These are phyloP conservation scores for Plenodomus biglobosus DNA, from an alignment of 2,329 filamentous ascomycete genomes.

Conservation along the genomic window DNA sequence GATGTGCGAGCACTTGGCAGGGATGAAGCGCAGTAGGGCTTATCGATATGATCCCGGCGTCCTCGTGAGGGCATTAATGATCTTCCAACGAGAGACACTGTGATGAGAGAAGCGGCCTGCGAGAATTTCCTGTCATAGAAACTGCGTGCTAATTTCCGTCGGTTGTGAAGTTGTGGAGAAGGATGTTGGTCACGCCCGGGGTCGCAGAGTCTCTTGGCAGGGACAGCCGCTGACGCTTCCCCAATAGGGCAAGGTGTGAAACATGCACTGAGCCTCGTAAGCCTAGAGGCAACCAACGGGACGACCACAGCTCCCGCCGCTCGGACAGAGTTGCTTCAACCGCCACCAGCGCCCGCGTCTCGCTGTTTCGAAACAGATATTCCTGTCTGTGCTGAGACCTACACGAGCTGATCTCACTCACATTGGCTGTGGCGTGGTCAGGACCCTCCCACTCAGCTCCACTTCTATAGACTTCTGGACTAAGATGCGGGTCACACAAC, in stretches of 20 bases:
- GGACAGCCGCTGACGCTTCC: slow-evolving; percentile 25
- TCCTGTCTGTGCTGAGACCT: slow-evolving; percentile 10
- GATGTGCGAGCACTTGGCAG: background rate
- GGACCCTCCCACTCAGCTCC: slow-evolving; percentile 19
- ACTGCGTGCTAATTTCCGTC: background rate
- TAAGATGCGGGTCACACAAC: slow-evolving; percentile 27
- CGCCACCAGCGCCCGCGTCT: slow-evolving; percentile 20
- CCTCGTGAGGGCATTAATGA: background rate
- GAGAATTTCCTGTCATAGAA: background rate
- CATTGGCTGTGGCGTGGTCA: slow-evolving; percentile 28
- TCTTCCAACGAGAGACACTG: background rate
- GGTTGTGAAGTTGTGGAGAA: background rate
- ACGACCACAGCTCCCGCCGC: slow-evolving; percentile 16
- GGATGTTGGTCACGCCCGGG: background rate
- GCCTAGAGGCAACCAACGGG: slow-evolving; percentile 21
- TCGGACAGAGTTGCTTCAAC: slow-evolving; percentile 13
- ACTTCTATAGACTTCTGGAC: slow-evolving; percentile 10
- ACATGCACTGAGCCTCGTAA: slow-evolving; percentile 16
- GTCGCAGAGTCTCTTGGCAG: slow-evolving; percentile 9
- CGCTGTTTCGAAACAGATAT: slow-evolving; percentile 33
- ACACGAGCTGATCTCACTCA: slow-evolving; percentile 14
- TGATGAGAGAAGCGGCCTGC: background rate
- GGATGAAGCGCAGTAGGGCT: background rate
- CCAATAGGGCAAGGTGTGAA: slow-evolving; percentile 25
- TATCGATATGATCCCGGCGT: background rate